Conservation (phyloP, 192 early-diverging fungal genomes). For the Coemansia aciculifera region DNA sequence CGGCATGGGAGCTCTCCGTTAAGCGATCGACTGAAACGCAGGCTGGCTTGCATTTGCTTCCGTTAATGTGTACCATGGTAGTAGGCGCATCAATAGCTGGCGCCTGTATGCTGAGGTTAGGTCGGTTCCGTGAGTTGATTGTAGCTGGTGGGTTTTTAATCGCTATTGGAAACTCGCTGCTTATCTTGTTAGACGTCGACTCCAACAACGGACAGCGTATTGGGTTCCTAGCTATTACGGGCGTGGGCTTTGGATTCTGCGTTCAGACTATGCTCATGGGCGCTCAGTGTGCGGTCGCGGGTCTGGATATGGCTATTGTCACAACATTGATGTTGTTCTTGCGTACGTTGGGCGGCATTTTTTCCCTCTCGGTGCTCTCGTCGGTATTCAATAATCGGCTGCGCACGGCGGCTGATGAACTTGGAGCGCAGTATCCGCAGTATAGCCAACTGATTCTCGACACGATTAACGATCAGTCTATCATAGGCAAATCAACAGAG, state of each 20-base stretch:
- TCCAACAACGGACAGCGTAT: slow-evolving; percentile 59
- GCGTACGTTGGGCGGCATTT: slow-evolving; percentile 63
- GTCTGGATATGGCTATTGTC: slow-evolving; percentile 64
- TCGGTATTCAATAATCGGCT: slow-evolving; percentile 66
- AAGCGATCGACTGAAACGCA: slow-evolving; percentile 60
- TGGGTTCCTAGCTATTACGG: slow-evolving; percentile 66
- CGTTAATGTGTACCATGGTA: slow-evolving; percentile 71
- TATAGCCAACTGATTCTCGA: slow-evolving; percentile 51
- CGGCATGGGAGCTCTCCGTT: slow-evolving; percentile 62
- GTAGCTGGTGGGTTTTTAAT: slow-evolving; percentile 65
- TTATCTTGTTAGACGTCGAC: slow-evolving; percentile 57
- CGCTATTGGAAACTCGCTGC: slow-evolving; percentile 65
- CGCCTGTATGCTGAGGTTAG: slow-evolving; percentile 56
- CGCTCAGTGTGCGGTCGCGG: slow-evolving; percentile 65
- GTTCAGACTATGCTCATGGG: slow-evolving; percentile 73
- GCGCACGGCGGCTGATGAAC: slow-evolving; percentile 14
- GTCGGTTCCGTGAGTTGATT: slow-evolving; percentile 64
- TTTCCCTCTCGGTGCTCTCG: slow-evolving; percentile 61
- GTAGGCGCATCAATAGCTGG: slow-evolving; percentile 67
- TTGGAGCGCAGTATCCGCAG: slow-evolving; percentile 39
- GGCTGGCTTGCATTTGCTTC: slow-evolving; percentile 75
- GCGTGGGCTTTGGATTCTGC: slow-evolving; percentile 74
- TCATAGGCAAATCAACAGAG: slow-evolving; percentile 20
- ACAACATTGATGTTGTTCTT: slow-evolving; percentile 67
- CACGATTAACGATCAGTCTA: slow-evolving; percentile 52